Base-by-base conservation (phyloP, 345 rosid genomes). In the Dimocarpus longan region DNA sequence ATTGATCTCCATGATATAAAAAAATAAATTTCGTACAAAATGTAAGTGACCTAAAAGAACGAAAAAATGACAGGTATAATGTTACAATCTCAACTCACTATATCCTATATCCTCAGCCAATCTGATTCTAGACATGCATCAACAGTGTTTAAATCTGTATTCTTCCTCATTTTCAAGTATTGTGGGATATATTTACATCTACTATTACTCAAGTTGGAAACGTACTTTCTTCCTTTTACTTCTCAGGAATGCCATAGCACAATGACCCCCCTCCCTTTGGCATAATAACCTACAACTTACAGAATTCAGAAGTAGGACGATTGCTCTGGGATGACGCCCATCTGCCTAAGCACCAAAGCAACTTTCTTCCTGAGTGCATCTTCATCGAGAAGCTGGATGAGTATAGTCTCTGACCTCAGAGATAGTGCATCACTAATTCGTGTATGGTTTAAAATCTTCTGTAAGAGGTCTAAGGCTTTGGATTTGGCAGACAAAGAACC, bases 231-330 rank as follows among this genome's bases (percentile, higher is more conserved):
- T 43, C 39, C 24, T 42, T 64, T 56, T 11, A 15, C 13, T 46
- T 54, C 59, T 18, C 59, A 54, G 59, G 59, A 54, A 54, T 8
- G 21, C n/a, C 2, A 54, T 54, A 54, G 2, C 50, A 10, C 50
- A 10, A 8, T 46, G 50, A 46, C 8, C 44, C 44, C 44, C 44
- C 50, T 68, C 10, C 71, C 15, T 68, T 39, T 43, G 15, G 18
- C 21, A 21, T 22, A 24, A 66, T 52, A 40, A 48, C 57, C 16
- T 75, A 13, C 21, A 72, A 65, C 12, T 28, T 71, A 64, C 70
- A 32, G 15, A 54, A 37, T 57, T 89, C 82, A 89, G 82, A 89
- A 87, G 74, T 85, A 89, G n/a, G 90, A 89, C 16, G 92, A 89
- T 73, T 89, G 92, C 15, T 87, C 85, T 3, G 90, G 92, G 56